Percentiles rank a stretch among this genome's conserved stretches.
These are phyloP conservation scores for Chalciporus chontae DNA, from an alignment of 768 basidiomycete species.

Conservation along the genomic window DNA sequence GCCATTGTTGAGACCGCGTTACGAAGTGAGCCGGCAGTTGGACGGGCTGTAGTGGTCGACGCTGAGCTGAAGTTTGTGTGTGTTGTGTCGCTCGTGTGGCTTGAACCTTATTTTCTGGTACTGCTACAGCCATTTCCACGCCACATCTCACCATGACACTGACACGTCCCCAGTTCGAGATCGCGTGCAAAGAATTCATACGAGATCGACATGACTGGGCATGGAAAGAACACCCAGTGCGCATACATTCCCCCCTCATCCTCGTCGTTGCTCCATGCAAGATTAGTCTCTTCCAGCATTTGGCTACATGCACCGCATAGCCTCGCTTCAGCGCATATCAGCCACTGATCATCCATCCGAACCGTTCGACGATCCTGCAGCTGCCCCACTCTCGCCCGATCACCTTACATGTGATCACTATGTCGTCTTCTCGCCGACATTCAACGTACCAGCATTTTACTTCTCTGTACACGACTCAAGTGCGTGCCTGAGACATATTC, in stretches of 20 bases:
- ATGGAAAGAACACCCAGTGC: conserved; percentile 60
- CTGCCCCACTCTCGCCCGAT: conserved; percentile 26
- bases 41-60: conserved; percentile 41
- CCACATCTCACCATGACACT: conserved; percentile 27
- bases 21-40: conserved; percentile 43
- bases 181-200: conserved; percentile 53
- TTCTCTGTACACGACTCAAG: conserved; percentile 67
- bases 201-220: conserved; percentile 45
- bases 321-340: conserved; percentile 18
- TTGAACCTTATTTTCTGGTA: conserved; percentile 53
- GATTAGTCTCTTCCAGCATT: conserved; percentile 34
- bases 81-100: conserved; percentile 41
- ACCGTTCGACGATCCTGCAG: conserved; percentile 38
- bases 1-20: conserved; percentile 62
- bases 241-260: conserved; percentile 22
- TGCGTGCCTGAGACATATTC: conserved; percentile 40
- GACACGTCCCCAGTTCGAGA: conserved; percentile 58
- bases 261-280: conserved; percentile 10
- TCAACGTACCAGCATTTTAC: conserved; percentile 81
- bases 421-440: conserved; percentile 74
- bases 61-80: conserved; percentile 12
- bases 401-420: conserved; percentile 55
- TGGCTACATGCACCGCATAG: conserved; percentile 47
- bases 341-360: conserved; percentile 15
- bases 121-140: conserved; percentile 43